Evolutionary conservation across 805 yeast species (phyloP), one percentile per base, ranked within the genome.

Genomic region (Metschnikowia corniflorae): DNA sequence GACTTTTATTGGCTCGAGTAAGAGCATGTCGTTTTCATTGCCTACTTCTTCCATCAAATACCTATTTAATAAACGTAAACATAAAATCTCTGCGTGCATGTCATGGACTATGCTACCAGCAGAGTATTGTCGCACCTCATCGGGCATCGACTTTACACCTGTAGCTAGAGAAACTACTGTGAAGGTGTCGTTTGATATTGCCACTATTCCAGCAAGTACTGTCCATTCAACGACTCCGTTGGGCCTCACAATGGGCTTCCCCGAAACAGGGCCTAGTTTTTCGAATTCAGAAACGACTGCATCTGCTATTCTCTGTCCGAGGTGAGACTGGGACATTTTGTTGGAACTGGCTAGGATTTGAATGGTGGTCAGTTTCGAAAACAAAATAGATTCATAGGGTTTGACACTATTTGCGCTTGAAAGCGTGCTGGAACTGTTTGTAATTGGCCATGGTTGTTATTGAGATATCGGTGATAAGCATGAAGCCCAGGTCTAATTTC

Each of bases 41-140:
- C 29, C 25, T 10, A 37, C 65, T 42, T 80, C 80, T 12, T 74
- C 61, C 16, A 86, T 38, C 15, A 86, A 45, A 35, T 65, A 71
- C 46, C 73, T 58, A 49, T 89, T 89, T 53, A 91, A 78, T 1
- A 78, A 75, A 18, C 97, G 61, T 0, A 89, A 39, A 0, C 83
- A 75, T 12, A 93, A 60, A 2, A 88, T 73, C 53, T 91, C 98
- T 0, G 97, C 97, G 62, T 91, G 98, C 56, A 80, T 67, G 57
- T 91, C 97, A 52, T 91, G 97, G 0, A 91, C 64, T 7, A 87
- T 57, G 13, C 57, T 53, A 0, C 97, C 97, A 0, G 63, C 39
- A 2, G 75, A 62, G 32, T 63, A 61, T 3, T 54, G 43, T 2
- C 62, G 37, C 0, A 82, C 56, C 1, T 46, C 54, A 48, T 81